Evolutionary conservation across 192 early-diverging fungal species (phyloP).

Genomic region (Endogone sp.): DNA sequence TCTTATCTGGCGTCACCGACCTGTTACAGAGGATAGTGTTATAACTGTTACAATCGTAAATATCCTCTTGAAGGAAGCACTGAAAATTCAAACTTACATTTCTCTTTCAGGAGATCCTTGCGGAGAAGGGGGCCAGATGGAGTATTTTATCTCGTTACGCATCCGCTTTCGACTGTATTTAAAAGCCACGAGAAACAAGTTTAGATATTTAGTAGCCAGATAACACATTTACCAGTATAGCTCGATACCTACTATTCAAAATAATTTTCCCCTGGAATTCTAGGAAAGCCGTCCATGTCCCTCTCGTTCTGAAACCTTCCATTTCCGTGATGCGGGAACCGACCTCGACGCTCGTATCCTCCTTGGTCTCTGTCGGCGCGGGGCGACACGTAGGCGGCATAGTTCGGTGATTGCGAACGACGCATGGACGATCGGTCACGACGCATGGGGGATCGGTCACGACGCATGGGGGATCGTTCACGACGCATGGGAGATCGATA

Average conservation of each 20-base stretch:
- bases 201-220: neutral
- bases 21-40: neutral
- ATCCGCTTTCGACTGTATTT: slow-evolving; percentile 29
- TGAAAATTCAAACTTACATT: slow-evolving; percentile 1
- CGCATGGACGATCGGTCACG: neutral
- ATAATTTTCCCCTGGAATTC: neutral
- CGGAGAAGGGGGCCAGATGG: slow-evolving; percentile 45
- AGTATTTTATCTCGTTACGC: slow-evolving; percentile 25
- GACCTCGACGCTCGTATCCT: neutral
- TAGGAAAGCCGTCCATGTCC: neutral
- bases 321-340: neutral
- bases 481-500: neutral
- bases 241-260: neutral
- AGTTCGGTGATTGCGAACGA: no score
- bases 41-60: slow-evolving; percentile 10
- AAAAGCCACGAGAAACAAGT: neutral
- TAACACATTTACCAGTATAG: neutral
- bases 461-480: no score
- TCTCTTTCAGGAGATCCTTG: slow-evolving; percentile 26
- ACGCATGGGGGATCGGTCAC: neutral
- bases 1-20: slow-evolving; percentile 1
- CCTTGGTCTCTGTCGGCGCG: neutral
- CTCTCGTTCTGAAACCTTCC: neutral
- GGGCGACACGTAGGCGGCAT: no score
- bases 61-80: neutral